Percentiles rank a stretch among this genome's conserved stretches.
Evolutionary conservation across 202 grass and related monocot species (phyloP).

Genomic region (Elaeis oleifera): DNA sequence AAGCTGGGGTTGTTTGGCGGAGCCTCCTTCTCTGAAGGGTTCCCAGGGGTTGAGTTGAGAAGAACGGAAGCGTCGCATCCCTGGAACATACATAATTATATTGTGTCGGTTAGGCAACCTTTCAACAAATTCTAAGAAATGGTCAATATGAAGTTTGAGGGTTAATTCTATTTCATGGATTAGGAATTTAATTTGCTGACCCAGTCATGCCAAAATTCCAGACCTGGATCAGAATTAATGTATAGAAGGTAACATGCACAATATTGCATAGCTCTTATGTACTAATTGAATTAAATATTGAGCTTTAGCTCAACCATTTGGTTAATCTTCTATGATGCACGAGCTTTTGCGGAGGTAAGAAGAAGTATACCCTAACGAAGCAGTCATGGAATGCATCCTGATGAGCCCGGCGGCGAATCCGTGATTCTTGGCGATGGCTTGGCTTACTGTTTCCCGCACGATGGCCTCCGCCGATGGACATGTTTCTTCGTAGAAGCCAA

Average conservation of each 20-base stretch:
- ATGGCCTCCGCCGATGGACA: constrained; percentile 36
- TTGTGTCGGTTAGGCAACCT: not conserved
- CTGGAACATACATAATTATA: not conserved
- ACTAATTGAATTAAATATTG: not conserved
- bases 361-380: constrained; percentile 43
- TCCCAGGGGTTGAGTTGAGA: constrained; percentile 29
- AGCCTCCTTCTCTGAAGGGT: not conserved
- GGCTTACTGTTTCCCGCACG: constrained; percentile 27
- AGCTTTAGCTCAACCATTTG: not conserved
- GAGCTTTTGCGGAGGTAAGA: no score
- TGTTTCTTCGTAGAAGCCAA: constrained; percentile 26
- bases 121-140: not conserved
- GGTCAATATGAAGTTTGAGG: no score
- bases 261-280: no score
- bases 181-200: no score
- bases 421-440: constrained; percentile 19
- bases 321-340: no score
- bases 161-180: no score
- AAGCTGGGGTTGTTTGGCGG: no score
- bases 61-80: constrained; percentile 60
- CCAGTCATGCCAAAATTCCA: no score
- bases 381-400: constrained; percentile 72
- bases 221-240: no score
- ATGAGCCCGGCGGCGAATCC: constrained; percentile 53
- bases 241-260: no score